Evolutionary conservation across 2,329 filamentous ascomycete genomes (phyloP).

Genomic region (Fusarium ambrosium): DNA sequence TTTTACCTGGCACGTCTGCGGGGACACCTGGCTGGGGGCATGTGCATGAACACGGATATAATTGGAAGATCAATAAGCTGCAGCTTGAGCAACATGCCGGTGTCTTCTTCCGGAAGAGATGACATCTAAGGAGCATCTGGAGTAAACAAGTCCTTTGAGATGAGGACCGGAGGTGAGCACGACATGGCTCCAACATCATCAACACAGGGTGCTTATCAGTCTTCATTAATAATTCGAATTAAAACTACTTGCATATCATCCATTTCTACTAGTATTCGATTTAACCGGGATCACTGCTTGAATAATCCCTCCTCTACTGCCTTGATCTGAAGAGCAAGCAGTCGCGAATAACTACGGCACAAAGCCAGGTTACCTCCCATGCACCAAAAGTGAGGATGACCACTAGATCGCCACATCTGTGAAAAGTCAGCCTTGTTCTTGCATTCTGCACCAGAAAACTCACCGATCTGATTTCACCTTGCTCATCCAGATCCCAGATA

Average conservation of each 20-base stretch:
- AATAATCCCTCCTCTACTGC: slow-evolving; percentile 12
- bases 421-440: neutral
- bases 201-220: neutral
- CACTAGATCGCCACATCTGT: slow-evolving; percentile 29
- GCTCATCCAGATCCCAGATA: slow-evolving; percentile 22
- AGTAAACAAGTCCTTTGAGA: neutral
- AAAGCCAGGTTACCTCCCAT: slow-evolving; percentile 26
- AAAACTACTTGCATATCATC: neutral
- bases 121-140: neutral
- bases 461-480: slow-evolving; percentile 26
- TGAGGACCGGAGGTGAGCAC: no score
- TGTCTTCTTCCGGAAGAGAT: neutral
- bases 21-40: neutral
- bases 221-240: neutral
- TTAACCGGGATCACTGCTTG: neutral
- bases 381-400: slow-evolving; percentile 29
- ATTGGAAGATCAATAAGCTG: neutral
- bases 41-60: neutral
- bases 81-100: neutral
- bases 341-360: slow-evolving; percentile 19
- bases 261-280: neutral
- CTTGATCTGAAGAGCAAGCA: slow-evolving; percentile 30
- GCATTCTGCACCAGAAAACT: neutral
- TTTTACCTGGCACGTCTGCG: neutral
- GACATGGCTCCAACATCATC: neutral